Evolutionary conservation across 352 stramenopile genomes (phyloP), one percentile per base, ranked within the genome.

Genomic region (Phytophthora europaea): DNA sequence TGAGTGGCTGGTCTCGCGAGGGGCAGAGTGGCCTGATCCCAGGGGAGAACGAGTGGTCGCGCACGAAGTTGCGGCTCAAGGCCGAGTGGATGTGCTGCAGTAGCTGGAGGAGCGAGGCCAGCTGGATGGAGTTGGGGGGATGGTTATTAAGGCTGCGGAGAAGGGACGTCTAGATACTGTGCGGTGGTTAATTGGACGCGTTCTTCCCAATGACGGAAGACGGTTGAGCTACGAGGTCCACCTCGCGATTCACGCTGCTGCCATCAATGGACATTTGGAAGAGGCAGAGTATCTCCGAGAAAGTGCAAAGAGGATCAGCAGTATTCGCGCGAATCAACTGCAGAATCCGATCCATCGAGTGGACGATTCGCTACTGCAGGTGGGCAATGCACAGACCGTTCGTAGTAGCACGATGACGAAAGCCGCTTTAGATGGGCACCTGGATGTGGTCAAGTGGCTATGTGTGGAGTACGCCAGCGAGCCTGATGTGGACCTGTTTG

Each of bases 41-140:
- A 18, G 23, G 40, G 22, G 18, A 52, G 56, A 43, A 62, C 20
- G 36, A 33, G 34, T 62, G 33, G 28, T 43, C 48, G 34, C 60
- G 38, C n/a, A n/a, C 20, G 12, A 15, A 31, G 51, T 61, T 33
- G 65, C 57, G 18, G 53, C 54, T 10, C 38, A 51, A 9, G 66
- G 66, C 8, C 34, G 58, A 9, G 6, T 72, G 4, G 51, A 55
- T 5, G 60, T 75, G 18, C 40, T 78, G 15, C 26, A 68, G 45
- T 71, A 28, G 51, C 18, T 71, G 18, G 47, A 15, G 16, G 15
- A 36, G 0, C n/a, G 10, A 51, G 22, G 34, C 15, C 54, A 59
- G 23, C 20, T 60, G 15, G 31, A 53, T 23, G 33, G 26, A 2
- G 6, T 20, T 7, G 12, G 34, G 10, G 38, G 38, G 18, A 15